phyloP scores from a whole-genome alignment of 768 basidiomycete genomes.

The Boletellus sp. region DNA sequence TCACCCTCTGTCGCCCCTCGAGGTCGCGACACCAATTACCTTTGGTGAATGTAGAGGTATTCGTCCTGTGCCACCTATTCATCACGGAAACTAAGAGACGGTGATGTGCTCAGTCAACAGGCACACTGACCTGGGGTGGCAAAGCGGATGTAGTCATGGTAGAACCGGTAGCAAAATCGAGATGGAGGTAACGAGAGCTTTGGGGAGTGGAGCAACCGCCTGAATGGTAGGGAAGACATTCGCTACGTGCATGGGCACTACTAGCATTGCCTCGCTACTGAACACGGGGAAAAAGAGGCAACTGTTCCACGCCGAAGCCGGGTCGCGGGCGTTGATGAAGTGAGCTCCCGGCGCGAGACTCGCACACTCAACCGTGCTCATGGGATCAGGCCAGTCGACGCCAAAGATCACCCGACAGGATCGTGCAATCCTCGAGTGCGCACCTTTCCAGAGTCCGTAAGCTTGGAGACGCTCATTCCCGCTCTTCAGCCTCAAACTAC shows the following conservation, averaged over 20 bases:
- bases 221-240: slow-evolving; percentile 27
- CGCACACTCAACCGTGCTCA: slow-evolving; percentile 23
- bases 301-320: slow-evolving; percentile 12
- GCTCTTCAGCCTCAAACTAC: slow-evolving; percentile 77
- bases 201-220: slow-evolving; percentile 17
- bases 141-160: slow-evolving; percentile 70
- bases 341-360: neutral
- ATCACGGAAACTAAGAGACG: slow-evolving; percentile 7
- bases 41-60: slow-evolving; percentile 74
- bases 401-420: slow-evolving; percentile 94
- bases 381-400: slow-evolving; percentile 70
- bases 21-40: slow-evolving; percentile 71
- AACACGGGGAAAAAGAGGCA: slow-evolving; percentile 4
- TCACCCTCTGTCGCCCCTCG: slow-evolving; percentile 73
- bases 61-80: slow-evolving; percentile 57
- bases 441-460: slow-evolving; percentile 21
- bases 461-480: slow-evolving; percentile 17
- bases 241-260: slow-evolving; percentile 22
- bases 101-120: neutral
- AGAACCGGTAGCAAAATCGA: slow-evolving; percentile 30
- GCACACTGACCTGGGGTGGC: slow-evolving; percentile 41
- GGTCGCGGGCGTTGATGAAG: slow-evolving; percentile 2
- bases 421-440: slow-evolving; percentile 92
- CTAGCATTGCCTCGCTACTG: slow-evolving; percentile 29
- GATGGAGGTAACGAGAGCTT: slow-evolving; percentile 11